Percentiles rank a stretch among this genome's conserved stretches.
Conservation (phyloP, 1,139 yeast species). For the Candida sanyaensis region DNA sequence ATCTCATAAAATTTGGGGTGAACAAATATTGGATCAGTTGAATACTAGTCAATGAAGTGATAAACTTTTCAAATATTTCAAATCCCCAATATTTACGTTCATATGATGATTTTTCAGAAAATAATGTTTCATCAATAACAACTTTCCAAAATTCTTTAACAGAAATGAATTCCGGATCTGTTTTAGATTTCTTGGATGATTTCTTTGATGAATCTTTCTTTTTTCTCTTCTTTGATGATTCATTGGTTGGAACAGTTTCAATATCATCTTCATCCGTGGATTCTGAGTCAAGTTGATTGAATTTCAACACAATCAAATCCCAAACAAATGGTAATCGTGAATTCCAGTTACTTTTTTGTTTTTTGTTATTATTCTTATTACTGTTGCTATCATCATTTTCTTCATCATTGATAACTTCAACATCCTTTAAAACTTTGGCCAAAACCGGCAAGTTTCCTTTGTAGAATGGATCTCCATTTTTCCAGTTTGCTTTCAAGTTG, state of each 20-base stretch:
- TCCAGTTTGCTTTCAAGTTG: conserved; percentile 55
- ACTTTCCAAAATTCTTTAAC: conserved; percentile 79
- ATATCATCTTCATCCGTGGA: conserved; percentile 18
- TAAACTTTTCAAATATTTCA: conserved; percentile 60
- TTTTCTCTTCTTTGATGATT: conserved; percentile 8
- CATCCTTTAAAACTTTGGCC: conserved; percentile 67
- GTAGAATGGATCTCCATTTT: conserved; percentile 68
- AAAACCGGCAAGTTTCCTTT: conserved; percentile 64
- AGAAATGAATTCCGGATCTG: conserved; percentile 25
- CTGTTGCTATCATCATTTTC: background rate
- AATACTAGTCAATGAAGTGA: conserved; percentile 19
- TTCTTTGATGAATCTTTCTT: conserved; percentile 27
- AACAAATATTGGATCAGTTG: conserved; percentile 44
- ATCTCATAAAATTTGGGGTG: conserved; percentile 71
- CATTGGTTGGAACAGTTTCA: conserved; percentile 13
- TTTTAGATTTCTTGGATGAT: conserved; percentile 26
- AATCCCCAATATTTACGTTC: conserved; percentile 91
- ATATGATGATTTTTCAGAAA: conserved; percentile 73
- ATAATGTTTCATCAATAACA: conserved; percentile 78
- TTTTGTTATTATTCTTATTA: conserved; percentile 3
- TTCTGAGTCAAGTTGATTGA: conserved; percentile 23
- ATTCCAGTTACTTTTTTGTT: conserved; percentile 70
- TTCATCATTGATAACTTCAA: conserved; percentile 39
- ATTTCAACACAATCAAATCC: conserved; percentile 58
- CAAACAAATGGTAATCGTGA: conserved; percentile 85